These are phyloP conservation scores for Annulohypoxylon nitens DNA, from an alignment of 495 filamentous ascomycete species.

Conservation along the genomic window DNA sequence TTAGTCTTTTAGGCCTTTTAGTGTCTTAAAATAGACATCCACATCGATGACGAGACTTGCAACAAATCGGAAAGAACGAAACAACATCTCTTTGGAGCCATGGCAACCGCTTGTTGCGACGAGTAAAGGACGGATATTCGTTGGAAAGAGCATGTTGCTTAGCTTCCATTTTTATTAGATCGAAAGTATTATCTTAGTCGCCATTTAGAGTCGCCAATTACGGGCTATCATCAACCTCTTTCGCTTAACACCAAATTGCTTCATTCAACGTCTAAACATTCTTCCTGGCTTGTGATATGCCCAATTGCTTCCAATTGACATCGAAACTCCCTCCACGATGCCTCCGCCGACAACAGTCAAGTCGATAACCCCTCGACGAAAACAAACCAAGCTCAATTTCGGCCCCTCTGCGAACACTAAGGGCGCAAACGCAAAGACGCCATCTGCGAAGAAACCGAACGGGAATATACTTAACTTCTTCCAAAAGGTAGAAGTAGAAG, in stretches of 20 bases:
- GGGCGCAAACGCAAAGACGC: conserved; percentile 35
- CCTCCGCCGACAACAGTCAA: conserved; percentile 34
- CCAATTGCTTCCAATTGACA: not conserved
- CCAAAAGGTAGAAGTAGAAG: conserved; percentile 54
- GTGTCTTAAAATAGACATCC: not conserved
- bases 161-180: not conserved
- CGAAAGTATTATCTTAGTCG: not conserved
- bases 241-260: not conserved
- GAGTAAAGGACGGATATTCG: not conserved
- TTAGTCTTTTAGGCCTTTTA: conserved; percentile 7
- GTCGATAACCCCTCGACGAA: conserved; percentile 43
- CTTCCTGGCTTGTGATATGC: conserved; percentile 12
- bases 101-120: not conserved
- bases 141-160: not conserved
- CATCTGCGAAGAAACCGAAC: conserved; percentile 62
- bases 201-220: not conserved
- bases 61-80: conserved; percentile 10
- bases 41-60: conserved; percentile 10
- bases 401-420: conserved; percentile 29
- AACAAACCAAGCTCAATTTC: conserved; percentile 47
- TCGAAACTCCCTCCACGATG: conserved; percentile 12
- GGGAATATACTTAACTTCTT: conserved; percentile 71
- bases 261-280: not conserved
- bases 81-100: conserved; percentile 3
- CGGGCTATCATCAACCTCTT: not conserved